Conservation (phyloP, 202 grass and related monocot genomes). For the Zizania palustris region DNA sequence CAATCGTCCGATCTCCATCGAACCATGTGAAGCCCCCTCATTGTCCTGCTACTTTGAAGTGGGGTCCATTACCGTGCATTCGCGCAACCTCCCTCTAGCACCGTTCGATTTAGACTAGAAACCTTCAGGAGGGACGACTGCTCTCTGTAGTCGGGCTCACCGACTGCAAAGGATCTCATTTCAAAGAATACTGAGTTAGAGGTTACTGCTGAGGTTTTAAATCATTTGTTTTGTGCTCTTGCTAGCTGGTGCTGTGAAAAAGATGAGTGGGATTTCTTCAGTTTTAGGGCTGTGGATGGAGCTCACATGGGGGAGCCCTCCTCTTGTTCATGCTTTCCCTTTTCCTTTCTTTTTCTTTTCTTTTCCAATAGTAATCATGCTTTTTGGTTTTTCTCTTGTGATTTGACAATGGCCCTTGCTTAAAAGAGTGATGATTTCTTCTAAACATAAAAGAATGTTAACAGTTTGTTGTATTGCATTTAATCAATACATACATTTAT, state of each 20-base stretch:
- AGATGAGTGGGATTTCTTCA: slow-evolving; percentile 14
- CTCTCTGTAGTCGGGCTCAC: no score
- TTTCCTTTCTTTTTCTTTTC: neutral
- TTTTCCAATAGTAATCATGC: slow-evolving; percentile 35
- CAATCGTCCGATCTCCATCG: no score
- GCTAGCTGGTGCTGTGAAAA: slow-evolving; percentile 13
- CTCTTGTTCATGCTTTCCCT: neutral
- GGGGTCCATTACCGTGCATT: no score
- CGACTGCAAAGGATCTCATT: no score
- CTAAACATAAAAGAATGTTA: neutral
- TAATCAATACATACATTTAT: neutral
- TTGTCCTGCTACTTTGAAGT: no score
- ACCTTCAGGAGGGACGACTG: no score
- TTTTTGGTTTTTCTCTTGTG: slow-evolving; percentile 26
- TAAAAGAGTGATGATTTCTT: slow-evolving; percentile 6
- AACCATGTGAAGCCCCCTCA: no score
- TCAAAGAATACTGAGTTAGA: no score
- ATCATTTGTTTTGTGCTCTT: neutral
- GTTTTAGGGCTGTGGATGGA: neutral
- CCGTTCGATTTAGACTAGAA: no score
- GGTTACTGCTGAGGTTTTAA: no score
- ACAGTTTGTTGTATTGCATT: neutral
- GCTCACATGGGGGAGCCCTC: slow-evolving; percentile 38
- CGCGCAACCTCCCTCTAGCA: no score
- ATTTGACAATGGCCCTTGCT: slow-evolving; percentile 36